Evolutionary conservation across 345 rosid species (phyloP).

Genomic region (Moringa oleifera): DNA sequence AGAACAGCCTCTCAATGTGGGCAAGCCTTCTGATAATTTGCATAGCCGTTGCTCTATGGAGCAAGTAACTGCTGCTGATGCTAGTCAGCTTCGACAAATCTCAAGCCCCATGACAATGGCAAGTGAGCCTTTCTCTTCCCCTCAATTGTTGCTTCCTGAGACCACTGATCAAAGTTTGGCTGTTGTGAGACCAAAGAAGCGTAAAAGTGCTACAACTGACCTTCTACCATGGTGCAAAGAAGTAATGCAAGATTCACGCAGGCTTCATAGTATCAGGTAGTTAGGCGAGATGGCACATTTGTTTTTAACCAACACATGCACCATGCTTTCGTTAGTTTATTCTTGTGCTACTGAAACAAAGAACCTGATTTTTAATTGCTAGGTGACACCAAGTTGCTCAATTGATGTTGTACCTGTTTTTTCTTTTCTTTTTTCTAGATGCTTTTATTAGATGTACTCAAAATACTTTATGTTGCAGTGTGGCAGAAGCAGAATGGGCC

Average conservation of each 20-base stretch:
- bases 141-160: slow-evolving; percentile 32
- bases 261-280: slow-evolving; percentile 64
- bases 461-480: slow-evolving; percentile 33
- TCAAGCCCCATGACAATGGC: slow-evolving; percentile 26
- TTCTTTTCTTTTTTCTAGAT: slow-evolving; percentile 8
- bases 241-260: slow-evolving; percentile 31
- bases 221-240: slow-evolving; percentile 67
- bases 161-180: slow-evolving; percentile 26
- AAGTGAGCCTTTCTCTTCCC: slow-evolving; percentile 31
- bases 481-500: slow-evolving; percentile 70
- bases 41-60: slow-evolving; percentile 27
- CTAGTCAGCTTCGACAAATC: slow-evolving; percentile 25
- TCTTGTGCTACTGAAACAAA: background rate
- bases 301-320: background rate
- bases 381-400: background rate
- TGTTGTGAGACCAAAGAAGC: slow-evolving; percentile 50
- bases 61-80: slow-evolving; percentile 34
- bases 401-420: background rate
- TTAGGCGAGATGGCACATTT: slow-evolving; percentile 12
- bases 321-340: background rate
- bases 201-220: slow-evolving; percentile 50
- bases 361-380: background rate
- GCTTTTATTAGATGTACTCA: no score
- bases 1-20: slow-evolving; percentile 37
- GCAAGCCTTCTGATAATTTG: slow-evolving; percentile 39